Conservation (phyloP, 31 red algal genomes). For the Odonthalia washingtoniensis region DNA sequence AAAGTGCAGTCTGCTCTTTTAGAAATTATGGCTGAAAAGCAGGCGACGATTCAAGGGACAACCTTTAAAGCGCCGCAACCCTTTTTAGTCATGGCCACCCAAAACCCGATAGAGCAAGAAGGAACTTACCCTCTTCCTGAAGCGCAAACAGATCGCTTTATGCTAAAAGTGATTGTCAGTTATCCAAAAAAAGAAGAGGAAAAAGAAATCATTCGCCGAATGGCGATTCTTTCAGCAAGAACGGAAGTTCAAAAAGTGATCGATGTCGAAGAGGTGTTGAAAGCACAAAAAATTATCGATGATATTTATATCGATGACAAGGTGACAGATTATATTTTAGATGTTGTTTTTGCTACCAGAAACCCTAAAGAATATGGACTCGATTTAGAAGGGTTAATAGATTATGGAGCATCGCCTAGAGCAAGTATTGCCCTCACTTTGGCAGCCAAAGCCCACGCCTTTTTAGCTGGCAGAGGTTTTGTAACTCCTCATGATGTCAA, state of each 20-base stretch:
- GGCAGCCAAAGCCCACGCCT: conserved; percentile 27
- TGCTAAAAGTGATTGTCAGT: conserved; percentile 45
- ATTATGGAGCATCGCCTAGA: conserved; percentile 24
- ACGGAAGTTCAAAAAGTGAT: neutral
- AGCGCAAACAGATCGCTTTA: conserved; percentile 42
- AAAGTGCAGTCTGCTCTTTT: conserved; percentile 39
- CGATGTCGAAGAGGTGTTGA: neutral
- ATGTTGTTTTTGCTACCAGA: conserved; percentile 16
- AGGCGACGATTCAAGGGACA: conserved; percentile 16
- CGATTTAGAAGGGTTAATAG: neutral
- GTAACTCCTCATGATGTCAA: conserved; percentile 42
- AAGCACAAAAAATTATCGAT: neutral
- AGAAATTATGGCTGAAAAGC: conserved; percentile 38
- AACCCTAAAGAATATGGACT: neutral
- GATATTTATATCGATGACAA: conserved; percentile 30
- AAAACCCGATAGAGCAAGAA: conserved; percentile 46
- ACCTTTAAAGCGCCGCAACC: conserved; percentile 1
- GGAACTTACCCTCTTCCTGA: conserved; percentile 47
- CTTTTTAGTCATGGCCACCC: conserved; percentile 39
- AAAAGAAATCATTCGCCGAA: conserved; percentile 6
- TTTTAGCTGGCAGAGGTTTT: conserved; percentile 21
- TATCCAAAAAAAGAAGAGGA: conserved; percentile 29
- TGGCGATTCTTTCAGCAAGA: neutral
- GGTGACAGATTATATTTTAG: conserved; percentile 35
- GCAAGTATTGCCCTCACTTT: neutral